Percentiles rank a stretch among this genome's conserved stretches.
Evolutionary conservation across 1,284 basidiomycete genomes (phyloP).

Genomic region (Meripilus lineatus): DNA sequence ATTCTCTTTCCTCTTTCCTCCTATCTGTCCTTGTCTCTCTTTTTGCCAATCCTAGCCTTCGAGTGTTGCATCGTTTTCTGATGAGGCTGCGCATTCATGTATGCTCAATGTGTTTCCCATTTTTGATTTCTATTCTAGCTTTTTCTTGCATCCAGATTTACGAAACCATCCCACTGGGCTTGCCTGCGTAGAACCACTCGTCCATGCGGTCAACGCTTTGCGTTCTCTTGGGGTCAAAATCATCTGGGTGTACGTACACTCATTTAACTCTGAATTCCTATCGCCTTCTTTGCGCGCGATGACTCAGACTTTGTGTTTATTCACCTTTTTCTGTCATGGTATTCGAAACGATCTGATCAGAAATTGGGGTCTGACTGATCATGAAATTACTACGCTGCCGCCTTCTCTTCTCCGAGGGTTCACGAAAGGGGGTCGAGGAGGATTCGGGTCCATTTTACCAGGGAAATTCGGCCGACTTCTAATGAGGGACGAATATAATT

Average conservation of each 20-base stretch:
- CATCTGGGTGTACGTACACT: constrained; percentile 54
- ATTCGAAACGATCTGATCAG: constrained; percentile 36
- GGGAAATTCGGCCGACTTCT: constrained; percentile 52
- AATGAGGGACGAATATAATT: constrained; percentile 53
- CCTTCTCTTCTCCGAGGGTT: constrained; percentile 51
- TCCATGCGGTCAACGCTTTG: constrained; percentile 43
- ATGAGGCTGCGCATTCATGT: neutral
- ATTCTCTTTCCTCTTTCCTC: constrained; percentile 3
- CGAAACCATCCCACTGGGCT: constrained; percentile 52
- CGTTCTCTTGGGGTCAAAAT: constrained; percentile 53
- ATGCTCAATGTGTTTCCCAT: neutral
- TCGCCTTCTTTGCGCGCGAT: neutral
- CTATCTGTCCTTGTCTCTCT: neutral
- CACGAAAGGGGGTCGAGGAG: constrained; percentile 43
- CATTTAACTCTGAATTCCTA: neutral
- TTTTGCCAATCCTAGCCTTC: neutral
- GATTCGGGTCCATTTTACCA: constrained; percentile 54
- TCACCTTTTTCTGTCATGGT: neutral
- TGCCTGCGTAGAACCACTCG: constrained; percentile 51
- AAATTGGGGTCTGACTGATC: constrained; percentile 66
- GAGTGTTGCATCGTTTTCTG: neutral
- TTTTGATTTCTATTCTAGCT: constrained; percentile 35
- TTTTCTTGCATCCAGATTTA: constrained; percentile 61
- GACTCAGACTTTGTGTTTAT: neutral
- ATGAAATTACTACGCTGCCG: constrained; percentile 57